Base-by-base conservation (phyloP, 2,329 filamentous ascomycete genomes). In the Penicillium freii region DNA sequence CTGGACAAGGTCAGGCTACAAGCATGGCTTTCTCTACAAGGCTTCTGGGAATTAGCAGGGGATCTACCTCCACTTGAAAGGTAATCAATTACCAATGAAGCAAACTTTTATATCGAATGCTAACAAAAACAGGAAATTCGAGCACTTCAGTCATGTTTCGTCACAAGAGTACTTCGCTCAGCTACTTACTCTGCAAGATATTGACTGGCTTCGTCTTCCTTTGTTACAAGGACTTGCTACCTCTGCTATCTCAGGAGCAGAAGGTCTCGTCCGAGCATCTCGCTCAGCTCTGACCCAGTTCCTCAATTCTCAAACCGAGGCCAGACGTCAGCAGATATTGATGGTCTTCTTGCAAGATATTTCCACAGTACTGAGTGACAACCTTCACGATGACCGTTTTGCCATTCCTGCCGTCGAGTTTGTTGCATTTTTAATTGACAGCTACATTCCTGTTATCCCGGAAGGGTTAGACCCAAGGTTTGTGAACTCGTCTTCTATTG, bases 1-100 rank as follows among this genome's bases (percentile, higher is more conserved):
- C 81, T 97, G 2, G 93, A 97, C 72, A 89, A 91, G 61, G 88
- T 97, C 19, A 86, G 94, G 25, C 78, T 84, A 40, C 72, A 77
- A 60, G 78, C 78, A 36, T 80, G 78, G 76, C 69, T 68, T 39
- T 78, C 75, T 63, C 59, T 81, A 15, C 73, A 77, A 58, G 55
- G 49, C 0, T 75, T 71, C 56, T 80, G 77, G 77, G 64, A 69
- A 45, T 74, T 61, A 50, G 60, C 66, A 9, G 51, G 51, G n/a
- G 67, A 69, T 19, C 71, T 75, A 19, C 73, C 72, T 39, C 68
- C 64, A 21, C 63, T 77, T 46, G 65, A 70, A 56, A 70, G 72
- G 85, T 87, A 56, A 77, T 29, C 10, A 11, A 23, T 11, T 23
- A 8, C 19, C 10, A n/a, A 11, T 25, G 19, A 17, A 13, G 5